A percentile compares a stretch with the other conserved stretches of the same genome.
These are phyloP conservation scores for Bipolaris bicolor DNA, from an alignment of 2,329 filamentous ascomycete species.

Conservation along the genomic window DNA sequence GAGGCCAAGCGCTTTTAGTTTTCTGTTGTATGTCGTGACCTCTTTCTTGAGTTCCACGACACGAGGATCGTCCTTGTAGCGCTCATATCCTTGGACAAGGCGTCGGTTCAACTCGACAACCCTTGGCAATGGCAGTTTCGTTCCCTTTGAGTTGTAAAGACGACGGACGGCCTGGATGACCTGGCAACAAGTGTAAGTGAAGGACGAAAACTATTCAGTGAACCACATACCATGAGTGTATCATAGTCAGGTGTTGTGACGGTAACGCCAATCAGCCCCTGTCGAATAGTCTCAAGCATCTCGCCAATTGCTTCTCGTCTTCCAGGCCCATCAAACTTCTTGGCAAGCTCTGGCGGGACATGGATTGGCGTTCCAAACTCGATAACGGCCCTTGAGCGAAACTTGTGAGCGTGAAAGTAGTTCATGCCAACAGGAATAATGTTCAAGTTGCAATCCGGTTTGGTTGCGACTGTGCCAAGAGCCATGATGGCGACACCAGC, in stretches of 20 bases:
- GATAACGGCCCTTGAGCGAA: conserved; percentile 91
- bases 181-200: conserved; percentile 49
- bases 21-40: conserved; percentile 84
- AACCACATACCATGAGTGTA: conserved; percentile 75
- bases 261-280: conserved; percentile 84
- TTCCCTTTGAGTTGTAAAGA: conserved; percentile 92
- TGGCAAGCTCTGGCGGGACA: conserved; percentile 79
- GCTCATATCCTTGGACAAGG: conserved; percentile 87
- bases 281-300: conserved; percentile 84
- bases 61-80: conserved; percentile 88
- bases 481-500: conserved; percentile 98
- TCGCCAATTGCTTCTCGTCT: conserved; percentile 81
- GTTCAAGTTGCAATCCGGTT: conserved; percentile 85
- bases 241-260: conserved; percentile 94
- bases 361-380: conserved; percentile 93
- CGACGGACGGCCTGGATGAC: conserved; percentile 92
- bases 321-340: conserved; percentile 78
- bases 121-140: conserved; percentile 88
- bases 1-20: conserved; percentile 83
- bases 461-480: conserved; percentile 82
- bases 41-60: conserved; percentile 76
- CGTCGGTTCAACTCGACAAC: conserved; percentile 94
- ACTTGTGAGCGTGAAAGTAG: conserved; percentile 99
- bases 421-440: conserved; percentile 99
- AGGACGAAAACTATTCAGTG: too few relatives aligned